Base-by-base conservation (phyloP, 495 filamentous ascomycete species). In the Trichoderma orchidacearum region DNA sequence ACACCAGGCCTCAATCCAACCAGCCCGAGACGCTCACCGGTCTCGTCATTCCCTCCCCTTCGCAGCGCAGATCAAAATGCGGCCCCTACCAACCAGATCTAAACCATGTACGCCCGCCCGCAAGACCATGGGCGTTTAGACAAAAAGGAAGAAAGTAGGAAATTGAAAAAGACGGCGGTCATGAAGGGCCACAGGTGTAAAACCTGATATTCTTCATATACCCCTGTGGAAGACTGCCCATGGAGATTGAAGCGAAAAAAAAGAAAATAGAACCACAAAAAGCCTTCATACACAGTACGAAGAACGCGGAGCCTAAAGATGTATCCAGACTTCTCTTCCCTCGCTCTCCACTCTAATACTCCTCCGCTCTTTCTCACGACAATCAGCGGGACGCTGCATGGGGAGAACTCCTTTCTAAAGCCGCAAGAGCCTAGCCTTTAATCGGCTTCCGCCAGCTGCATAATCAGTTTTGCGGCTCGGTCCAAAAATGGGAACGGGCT, bases 401-500 rank as follows among this genome's bases (percentile, higher is more conserved):
- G n/a, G n/a, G n/a, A n/a, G n/a, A n/a, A n/a, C n/a, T n/a, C n/a
- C n/a, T n/a, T n/a, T n/a, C n/a, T n/a, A n/a, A n/a, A n/a, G n/a
- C n/a, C n/a, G n/a, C n/a, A n/a, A n/a, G 4, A 4, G 34, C 9
- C 34, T 12, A 12, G 15, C 21, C 63, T n/a, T n/a, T 71, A 80
- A 60, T 80, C 80, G 53, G 80, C 84, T 63, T 86, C 85, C 15
- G 84, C 84, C 60, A 90, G 70, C 69, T 86, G 84, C 70, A 89
- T 85, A 65, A 90, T 90, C 59, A 90, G 69, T 70, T 72, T 75
- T 30, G 80, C 79, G 5, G 84, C 85, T 64, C 88, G 76, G 67
- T 90, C 86, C 58, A 90, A 72, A 72, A 90, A 90, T 25, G 86
- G 86, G 63, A 87, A 90, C 55, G 86, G 85, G 64, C 78, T 83